A percentile compares a stretch with the other conserved stretches of the same genome.
Conservation (phyloP, 2,329 filamentous ascomycete genomes). For the Scytalidium sp. region DNA sequence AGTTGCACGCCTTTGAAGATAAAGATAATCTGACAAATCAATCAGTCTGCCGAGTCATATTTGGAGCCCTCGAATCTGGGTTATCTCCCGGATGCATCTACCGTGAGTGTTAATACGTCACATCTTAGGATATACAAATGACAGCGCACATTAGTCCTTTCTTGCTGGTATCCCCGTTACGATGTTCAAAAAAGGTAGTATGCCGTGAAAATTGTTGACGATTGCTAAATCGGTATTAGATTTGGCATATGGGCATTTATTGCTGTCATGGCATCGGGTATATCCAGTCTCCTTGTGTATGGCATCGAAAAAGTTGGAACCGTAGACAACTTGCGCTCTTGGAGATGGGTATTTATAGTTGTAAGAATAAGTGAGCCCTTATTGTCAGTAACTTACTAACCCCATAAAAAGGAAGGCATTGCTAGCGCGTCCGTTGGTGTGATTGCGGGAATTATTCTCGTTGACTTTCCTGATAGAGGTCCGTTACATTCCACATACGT, state of each 20-base stretch:
- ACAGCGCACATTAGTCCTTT: slow-evolving; percentile 23
- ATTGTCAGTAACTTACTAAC: too few species aligned
- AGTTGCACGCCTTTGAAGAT: too few species aligned
- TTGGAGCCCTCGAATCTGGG: slow-evolving; percentile 25
- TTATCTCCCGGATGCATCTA: slow-evolving; percentile 37
- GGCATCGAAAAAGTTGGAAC: slow-evolving; percentile 39
- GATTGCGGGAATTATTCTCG: neutral
- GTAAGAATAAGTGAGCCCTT: neutral
- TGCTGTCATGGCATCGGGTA: slow-evolving; percentile 63
- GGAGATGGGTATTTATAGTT: slow-evolving; percentile 61
- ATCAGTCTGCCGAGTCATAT: slow-evolving; percentile 17
- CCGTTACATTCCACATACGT: slow-evolving; percentile 32
- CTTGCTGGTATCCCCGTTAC: slow-evolving; percentile 20
- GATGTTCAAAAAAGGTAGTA: slow-evolving; percentile 1
- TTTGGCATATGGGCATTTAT: slow-evolving; percentile 38
- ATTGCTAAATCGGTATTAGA: neutral
- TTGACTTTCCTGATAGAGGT: neutral
- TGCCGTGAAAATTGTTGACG: neutral
- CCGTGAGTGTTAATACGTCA: slow-evolving; percentile 8
- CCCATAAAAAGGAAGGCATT: neutral
- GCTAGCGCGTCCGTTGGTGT: neutral
- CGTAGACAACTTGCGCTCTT: slow-evolving; percentile 34
- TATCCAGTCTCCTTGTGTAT: slow-evolving; percentile 67
- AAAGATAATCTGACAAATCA: too few species aligned
- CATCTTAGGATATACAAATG: slow-evolving; percentile 5